Percentiles rank a stretch among this genome's conserved stretches.
phyloP scores from a whole-genome alignment of 108 stramenopile genomes.

The Cylindrotheca fusiformis region DNA sequence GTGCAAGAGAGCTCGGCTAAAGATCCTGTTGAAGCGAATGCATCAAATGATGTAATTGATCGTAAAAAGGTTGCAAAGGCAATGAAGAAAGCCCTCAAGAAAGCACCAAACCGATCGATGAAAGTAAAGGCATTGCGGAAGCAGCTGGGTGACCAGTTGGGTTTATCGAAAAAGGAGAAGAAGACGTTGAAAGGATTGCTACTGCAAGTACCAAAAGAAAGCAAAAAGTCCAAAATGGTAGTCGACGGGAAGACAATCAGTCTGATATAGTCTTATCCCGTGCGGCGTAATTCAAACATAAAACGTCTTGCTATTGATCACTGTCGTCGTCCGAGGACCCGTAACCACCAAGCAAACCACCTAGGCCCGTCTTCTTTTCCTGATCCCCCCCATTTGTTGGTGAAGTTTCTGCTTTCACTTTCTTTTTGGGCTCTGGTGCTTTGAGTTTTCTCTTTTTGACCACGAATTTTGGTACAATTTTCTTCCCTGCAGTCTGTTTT shows the following conservation, averaged over 20 bases:
- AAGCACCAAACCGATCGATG: conserved; percentile 55
- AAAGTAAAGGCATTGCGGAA: conserved; percentile 59
- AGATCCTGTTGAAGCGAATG: conserved; percentile 6
- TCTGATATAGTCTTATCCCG: conserved; percentile 11
- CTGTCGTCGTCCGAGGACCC: conserved; percentile 43
- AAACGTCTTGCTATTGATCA: conserved; percentile 2
- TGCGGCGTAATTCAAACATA: neutral
- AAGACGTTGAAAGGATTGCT: conserved; percentile 32
- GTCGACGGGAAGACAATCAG: conserved; percentile 33
- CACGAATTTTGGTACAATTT: conserved; percentile 19
- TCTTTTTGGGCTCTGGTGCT: conserved; percentile 4
- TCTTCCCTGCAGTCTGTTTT: neutral
- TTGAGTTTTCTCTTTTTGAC: conserved; percentile 32
- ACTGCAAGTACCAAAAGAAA: conserved; percentile 8
- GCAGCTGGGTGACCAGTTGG: conserved; percentile 21
- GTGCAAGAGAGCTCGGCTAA: conserved; percentile 7
- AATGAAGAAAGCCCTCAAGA: conserved; percentile 77
- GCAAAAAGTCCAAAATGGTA: conserved; percentile 26
- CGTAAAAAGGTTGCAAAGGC: conserved; percentile 39
- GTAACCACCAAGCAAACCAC: conserved; percentile 55
- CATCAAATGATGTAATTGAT: conserved; percentile 16
- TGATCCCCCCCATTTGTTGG: conserved; percentile 3
- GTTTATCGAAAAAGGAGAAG: conserved; percentile 22
- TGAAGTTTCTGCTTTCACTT: neutral
- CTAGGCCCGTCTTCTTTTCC: conserved; percentile 31